Evolutionary conservation across 1,284 basidiomycete genomes (phyloP).

Genomic region (Golubevia sp.): DNA sequence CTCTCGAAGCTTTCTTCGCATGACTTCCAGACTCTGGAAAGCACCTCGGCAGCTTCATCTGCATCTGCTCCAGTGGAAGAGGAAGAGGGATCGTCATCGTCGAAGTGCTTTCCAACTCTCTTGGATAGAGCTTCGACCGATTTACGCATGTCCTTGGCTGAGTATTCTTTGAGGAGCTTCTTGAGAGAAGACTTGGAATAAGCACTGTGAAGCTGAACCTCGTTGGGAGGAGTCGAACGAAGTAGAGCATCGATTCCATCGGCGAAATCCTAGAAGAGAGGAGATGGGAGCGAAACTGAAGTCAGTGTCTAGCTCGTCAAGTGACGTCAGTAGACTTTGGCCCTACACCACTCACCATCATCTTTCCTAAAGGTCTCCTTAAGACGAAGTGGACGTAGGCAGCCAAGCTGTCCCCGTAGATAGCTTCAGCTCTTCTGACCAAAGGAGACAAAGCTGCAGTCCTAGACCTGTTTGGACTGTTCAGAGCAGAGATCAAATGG

Average conservation of each 20-base stretch:
- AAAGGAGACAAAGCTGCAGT: conserved; percentile 68
- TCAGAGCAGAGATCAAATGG: conserved; percentile 81
- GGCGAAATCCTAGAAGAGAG: conserved; percentile 78
- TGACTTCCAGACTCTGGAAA: conserved; percentile 23
- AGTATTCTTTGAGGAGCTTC: conserved; percentile 83
- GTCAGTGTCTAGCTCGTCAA: not conserved
- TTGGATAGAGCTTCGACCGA: conserved; percentile 81
- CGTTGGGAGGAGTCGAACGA: conserved; percentile 77
- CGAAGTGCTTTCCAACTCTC: conserved; percentile 94
- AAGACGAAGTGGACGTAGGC: conserved; percentile 87
- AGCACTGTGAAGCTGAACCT: conserved; percentile 76
- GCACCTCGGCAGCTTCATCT: conserved; percentile 16
- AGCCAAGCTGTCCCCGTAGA: conserved; percentile 84
- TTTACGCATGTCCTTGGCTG: conserved; percentile 83
- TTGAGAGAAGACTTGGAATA: conserved; percentile 80
- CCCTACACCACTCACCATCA: conserved; percentile 72
- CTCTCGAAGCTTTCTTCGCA: conserved; percentile 28
- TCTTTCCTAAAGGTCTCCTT: conserved; percentile 80
- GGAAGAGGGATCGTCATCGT: conserved; percentile 64
- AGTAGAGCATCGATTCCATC: conserved; percentile 86
- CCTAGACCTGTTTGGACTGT: conserved; percentile 38
- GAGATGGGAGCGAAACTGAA: not conserved
- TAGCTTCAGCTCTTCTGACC: conserved; percentile 74
- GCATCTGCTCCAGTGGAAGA: not conserved
- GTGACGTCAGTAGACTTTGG: not conserved